Evolutionary conservation across 352 stramenopile genomes (phyloP), one percentile per base, ranked within the genome.

Genomic region (Phytophthora aleatoria): DNA sequence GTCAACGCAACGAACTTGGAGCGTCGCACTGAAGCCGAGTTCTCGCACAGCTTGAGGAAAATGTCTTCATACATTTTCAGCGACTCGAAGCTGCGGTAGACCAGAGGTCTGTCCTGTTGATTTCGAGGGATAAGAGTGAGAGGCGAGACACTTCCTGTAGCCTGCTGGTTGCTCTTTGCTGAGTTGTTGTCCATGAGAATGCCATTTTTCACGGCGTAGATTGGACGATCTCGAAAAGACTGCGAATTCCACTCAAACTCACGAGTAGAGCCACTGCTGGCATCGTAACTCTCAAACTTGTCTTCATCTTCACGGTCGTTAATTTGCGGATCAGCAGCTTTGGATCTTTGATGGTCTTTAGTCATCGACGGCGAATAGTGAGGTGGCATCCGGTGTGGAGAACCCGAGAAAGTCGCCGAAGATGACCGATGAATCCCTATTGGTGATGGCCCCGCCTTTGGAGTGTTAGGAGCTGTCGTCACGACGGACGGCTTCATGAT

Each of bases 1-100:
- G 74, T 87, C 27, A 94, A 36, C 0, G 81, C 83, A 2, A 84
- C 83, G 53, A 86, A 92, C 41, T 79, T 80, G 20, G 74, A 79
- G 51, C 63, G 58, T 13, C 82, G 57, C 12, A 77, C 67, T 0
- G 61, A 69, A 10, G 69, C 73, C 5, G 81, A 71, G 27, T 76
- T 73, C 11, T 89, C 69, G 30, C 83, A 91, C 16, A 91, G 55
- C 33, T 80, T 77, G 6, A 81, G 57, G 12, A 92, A 66, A 7
- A 90, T 72, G 57, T 87, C 79, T 56, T 87, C 69, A 31, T 83
- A 88, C 28, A 66, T 13, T 9, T 77, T 35, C 13, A 85, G 55
- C 30, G 67, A 64, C 16, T 77, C 42, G 20, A 77, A 59, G 28
- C 51, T 72, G 13, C 77, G 68, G 3, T 72, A 67, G 1, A 71